These are phyloP conservation scores for Prinsepia uniflora DNA, from an alignment of 306 rosid genomes.

Conservation along the genomic window DNA sequence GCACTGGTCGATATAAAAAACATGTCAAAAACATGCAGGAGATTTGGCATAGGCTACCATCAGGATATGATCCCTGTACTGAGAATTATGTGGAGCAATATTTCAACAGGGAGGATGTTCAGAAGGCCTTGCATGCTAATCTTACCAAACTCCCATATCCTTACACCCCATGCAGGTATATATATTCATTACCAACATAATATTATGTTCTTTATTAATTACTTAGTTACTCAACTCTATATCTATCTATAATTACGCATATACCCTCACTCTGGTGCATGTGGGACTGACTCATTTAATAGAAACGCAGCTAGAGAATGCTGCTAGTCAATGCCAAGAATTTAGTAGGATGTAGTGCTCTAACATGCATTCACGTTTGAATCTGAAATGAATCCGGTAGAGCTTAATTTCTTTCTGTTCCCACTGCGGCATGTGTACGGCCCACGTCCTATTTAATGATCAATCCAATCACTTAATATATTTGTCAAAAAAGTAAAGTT, in stretches of 20 bases:
- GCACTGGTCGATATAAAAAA: no score
- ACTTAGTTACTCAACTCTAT: no score
- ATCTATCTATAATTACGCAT: not conserved
- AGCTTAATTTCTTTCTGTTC: not conserved
- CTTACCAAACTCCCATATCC: constrained; percentile 48
- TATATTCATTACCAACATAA: no score
- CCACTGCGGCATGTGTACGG: no score
- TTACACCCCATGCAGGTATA: constrained; percentile 54
- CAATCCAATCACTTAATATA: no score
- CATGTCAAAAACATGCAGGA: no score
- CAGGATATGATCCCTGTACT: constrained; percentile 63
- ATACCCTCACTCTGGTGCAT: no score
- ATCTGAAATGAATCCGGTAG: not conserved
- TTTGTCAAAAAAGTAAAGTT: no score
- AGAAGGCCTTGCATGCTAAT: constrained; percentile 59
- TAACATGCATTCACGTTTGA: not conserved
- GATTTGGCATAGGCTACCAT: constrained; percentile 45
- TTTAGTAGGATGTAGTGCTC: not conserved
- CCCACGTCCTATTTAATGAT: no score
- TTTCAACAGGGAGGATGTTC: constrained; percentile 60
- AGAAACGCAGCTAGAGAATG: not conserved
- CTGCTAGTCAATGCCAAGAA: not conserved
- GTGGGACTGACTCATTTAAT: no score
- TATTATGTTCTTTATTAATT: no score
- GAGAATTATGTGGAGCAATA: constrained; percentile 35